Evolutionary conservation across 1,284 basidiomycete species (phyloP), one percentile per base, ranked within the genome.

Genomic region (Malassezia restricta): DNA sequence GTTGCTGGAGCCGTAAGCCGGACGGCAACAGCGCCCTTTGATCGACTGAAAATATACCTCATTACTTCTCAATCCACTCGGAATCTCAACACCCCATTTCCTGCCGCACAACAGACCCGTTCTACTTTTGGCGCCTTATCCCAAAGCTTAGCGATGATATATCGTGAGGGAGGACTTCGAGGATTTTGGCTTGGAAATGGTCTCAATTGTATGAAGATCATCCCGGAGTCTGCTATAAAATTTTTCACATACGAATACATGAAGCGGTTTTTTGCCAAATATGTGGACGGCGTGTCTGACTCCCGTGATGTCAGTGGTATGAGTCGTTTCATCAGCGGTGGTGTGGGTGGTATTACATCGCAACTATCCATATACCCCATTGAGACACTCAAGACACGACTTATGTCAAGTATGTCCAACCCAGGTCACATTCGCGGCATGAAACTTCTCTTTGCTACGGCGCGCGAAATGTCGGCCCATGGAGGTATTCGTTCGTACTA

Each of bases 151-250:
- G 75, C 77, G 28, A 80, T 82, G 55, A 87, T 95, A 66, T 94
- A 91, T 74, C 76, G 80, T 3, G 62, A 71, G 84, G 70, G 70
- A 1, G 91, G 94, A 3, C 64, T 95, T 12, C 78, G 83, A 41
- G 87, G 85, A 2, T 99, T 98, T 74, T 99, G 94, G 92, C 87
- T 79, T 5, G 79, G 79, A 20, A 80, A 80, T 62, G 79, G 79
- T 3, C 62, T 81, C 47, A 79, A 78, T 63, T 83, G 89, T 37
- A 79, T 83, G 50, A 98, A 98, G 77, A 95, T 98, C 62, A 86
- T 96, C 63, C 69, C 92, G 85, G 91, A 96, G 77, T 90, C 86
- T 40, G 94, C 94, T 15, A 96, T 98, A 80, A 99, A 96, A 76
- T 99, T 99, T 76, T 83, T 94, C 64, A 76, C 86, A 6, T 98